Percentiles rank a stretch among this genome's conserved stretches.
phyloP scores from a whole-genome alignment of 2,329 filamentous ascomycete species.

The Pestalotiopsis sp. region DNA sequence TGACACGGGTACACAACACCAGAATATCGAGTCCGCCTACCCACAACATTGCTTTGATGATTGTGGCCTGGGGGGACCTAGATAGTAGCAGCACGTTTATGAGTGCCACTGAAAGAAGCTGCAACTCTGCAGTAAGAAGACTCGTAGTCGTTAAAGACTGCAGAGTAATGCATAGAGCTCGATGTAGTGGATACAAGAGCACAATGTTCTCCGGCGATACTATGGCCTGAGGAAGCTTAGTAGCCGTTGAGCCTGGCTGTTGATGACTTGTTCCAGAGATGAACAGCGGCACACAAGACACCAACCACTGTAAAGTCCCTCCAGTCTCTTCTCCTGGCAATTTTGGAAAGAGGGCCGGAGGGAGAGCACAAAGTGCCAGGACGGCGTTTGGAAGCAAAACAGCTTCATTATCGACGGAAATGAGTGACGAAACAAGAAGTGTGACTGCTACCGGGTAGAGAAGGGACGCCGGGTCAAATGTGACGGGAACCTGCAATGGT shows the following conservation, averaged over 20 bases:
- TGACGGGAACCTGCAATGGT: slow-evolving; percentile 62
- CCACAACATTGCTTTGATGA: slow-evolving; percentile 86
- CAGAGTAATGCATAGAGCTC: slow-evolving; percentile 72
- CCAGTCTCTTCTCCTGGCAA: slow-evolving; percentile 57
- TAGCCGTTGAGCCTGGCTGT: slow-evolving; percentile 7
- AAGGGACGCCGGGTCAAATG: slow-evolving; percentile 92
- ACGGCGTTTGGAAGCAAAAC: slow-evolving; percentile 78
- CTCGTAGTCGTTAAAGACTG: slow-evolving; percentile 87
- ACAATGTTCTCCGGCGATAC: slow-evolving; percentile 61
- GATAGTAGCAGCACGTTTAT: slow-evolving; percentile 82
- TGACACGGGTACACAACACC: slow-evolving; percentile 70
- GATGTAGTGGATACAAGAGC: slow-evolving; percentile 81
- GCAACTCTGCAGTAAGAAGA: slow-evolving; percentile 82
- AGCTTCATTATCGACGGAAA: slow-evolving; percentile 63
- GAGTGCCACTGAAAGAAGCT: slow-evolving; percentile 80
- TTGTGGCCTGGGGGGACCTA: slow-evolving; percentile 78
- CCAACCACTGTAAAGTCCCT: slow-evolving; percentile 75
- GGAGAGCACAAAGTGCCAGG: slow-evolving; percentile 78
- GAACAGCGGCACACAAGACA: slow-evolving; percentile 72
- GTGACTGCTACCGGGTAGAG: slow-evolving; percentile 82
- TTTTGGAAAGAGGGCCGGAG: slow-evolving; percentile 71
- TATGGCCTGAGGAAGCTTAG: slow-evolving; percentile 24
- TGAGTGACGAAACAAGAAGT: slow-evolving; percentile 73
- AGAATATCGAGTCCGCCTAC: slow-evolving; percentile 78
- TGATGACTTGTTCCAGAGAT: slow-evolving; percentile 38